phyloP scores from a whole-genome alignment of 495 filamentous ascomycete species.

The Hyaloscypha hepaticicola region DNA sequence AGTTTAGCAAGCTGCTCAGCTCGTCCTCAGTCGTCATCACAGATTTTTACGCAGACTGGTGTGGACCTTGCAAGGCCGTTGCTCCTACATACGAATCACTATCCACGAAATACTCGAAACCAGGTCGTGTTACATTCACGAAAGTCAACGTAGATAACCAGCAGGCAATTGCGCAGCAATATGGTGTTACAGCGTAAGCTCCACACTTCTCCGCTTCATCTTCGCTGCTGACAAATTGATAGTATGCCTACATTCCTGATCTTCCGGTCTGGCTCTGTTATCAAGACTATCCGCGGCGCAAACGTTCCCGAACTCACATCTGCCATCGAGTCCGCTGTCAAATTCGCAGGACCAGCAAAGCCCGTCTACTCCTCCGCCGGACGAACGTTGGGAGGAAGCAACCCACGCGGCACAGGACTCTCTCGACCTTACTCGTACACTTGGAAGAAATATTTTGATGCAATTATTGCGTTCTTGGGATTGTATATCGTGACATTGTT shows the following conservation, averaged over 20 bases:
- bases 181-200: conserved; percentile 44
- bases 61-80: conserved; percentile 57
- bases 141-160: conserved; percentile 53
- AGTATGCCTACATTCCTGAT: conserved; percentile 78
- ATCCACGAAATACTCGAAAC: conserved; percentile 42
- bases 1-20: conserved; percentile 34
- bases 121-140: conserved; percentile 46
- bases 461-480: conserved; percentile 54
- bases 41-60: conserved; percentile 55
- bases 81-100: conserved; percentile 51
- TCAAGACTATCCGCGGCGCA: conserved; percentile 75
- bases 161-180: conserved; percentile 44
- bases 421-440: conserved; percentile 37
- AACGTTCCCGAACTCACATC: conserved; percentile 69
- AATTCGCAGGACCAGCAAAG: conserved; percentile 44
- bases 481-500: conserved; percentile 56
- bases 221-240: conserved; percentile 11
- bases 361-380: conserved; percentile 43
- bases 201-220: neutral
- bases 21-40: conserved; percentile 35
- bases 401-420: conserved; percentile 29
- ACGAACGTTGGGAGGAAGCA: conserved; percentile 40
- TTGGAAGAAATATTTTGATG: conserved; percentile 42
- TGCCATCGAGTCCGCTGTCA: conserved; percentile 73
- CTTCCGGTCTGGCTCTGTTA: conserved; percentile 71